phyloP scores from a whole-genome alignment of 73 alveolate species.

The Paramecium biaurelia region DNA sequence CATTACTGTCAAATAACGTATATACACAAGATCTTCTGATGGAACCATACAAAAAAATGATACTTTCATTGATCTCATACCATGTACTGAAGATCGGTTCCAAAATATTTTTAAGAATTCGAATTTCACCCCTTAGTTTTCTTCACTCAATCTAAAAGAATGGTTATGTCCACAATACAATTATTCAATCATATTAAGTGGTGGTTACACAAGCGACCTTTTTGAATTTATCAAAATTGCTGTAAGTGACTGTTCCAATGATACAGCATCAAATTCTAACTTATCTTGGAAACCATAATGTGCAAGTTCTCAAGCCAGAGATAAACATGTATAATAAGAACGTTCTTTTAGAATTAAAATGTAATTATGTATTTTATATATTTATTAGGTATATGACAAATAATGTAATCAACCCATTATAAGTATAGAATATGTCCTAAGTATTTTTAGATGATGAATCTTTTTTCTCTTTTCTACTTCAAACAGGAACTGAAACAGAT shows the following conservation, averaged over 20 bases:
- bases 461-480: background rate
- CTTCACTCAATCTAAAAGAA: background rate
- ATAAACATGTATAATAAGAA: background rate
- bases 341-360: background rate
- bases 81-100: constrained; percentile 15
- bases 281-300: background rate
- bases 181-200: background rate
- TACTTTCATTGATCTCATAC: background rate
- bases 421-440: background rate
- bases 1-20: background rate
- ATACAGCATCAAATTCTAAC: background rate
- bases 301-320: background rate
- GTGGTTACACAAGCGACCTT: constrained; percentile 11
- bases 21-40: background rate
- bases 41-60: background rate
- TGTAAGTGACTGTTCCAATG: background rate
- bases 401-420: background rate
- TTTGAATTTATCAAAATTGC: background rate
- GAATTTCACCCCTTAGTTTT: background rate
- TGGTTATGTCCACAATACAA: constrained; percentile 5
- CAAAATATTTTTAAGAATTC: background rate
- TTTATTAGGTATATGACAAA: constrained; percentile 28
- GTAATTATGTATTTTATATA: no score
- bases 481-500: background rate
- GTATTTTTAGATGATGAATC: constrained; percentile 11